These are phyloP conservation scores for Aphanomyces invadans DNA, from an alignment of 352 stramenopile species.

Conservation along the genomic window DNA sequence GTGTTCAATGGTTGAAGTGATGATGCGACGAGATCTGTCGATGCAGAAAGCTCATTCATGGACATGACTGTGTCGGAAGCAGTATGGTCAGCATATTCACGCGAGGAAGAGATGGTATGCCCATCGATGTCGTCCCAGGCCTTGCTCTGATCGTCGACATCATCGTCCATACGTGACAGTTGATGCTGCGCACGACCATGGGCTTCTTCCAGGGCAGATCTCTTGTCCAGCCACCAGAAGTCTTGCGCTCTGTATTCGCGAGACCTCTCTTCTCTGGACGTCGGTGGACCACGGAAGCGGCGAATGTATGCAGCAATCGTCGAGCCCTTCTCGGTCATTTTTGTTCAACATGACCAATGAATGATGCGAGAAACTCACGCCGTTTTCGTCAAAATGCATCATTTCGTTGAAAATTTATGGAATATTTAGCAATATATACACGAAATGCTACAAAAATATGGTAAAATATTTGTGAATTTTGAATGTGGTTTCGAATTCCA, in stretches of 20 bases:
- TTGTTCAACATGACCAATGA: background rate
- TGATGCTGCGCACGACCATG: background rate
- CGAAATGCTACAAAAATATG: background rate
- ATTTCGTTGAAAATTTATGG: background rate
- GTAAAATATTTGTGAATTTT: background rate
- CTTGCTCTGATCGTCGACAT: background rate
- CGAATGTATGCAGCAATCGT: slow-evolving; percentile 21
- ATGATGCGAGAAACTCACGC: background rate
- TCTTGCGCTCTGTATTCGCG: slow-evolving; percentile 3
- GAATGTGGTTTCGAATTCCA: too few species aligned
- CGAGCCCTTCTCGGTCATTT: background rate
- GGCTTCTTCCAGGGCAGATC: background rate
- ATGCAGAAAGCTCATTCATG: slow-evolving; percentile 8
- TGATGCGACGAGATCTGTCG: background rate
- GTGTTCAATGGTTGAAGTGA: background rate
- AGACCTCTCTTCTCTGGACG: slow-evolving; percentile 19
- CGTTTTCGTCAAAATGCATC: background rate
- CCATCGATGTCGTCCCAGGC: background rate
- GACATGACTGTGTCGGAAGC: slow-evolving; percentile 3
- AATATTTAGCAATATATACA: background rate
- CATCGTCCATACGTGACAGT: background rate
- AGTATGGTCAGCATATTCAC: background rate
- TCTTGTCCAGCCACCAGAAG: slow-evolving; percentile 20
- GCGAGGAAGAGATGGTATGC: background rate
- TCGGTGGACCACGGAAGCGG: slow-evolving; percentile 20